phyloP scores from a whole-genome alignment of 2,329 filamentous ascomycete species.

The Colletotrichum lini region DNA sequence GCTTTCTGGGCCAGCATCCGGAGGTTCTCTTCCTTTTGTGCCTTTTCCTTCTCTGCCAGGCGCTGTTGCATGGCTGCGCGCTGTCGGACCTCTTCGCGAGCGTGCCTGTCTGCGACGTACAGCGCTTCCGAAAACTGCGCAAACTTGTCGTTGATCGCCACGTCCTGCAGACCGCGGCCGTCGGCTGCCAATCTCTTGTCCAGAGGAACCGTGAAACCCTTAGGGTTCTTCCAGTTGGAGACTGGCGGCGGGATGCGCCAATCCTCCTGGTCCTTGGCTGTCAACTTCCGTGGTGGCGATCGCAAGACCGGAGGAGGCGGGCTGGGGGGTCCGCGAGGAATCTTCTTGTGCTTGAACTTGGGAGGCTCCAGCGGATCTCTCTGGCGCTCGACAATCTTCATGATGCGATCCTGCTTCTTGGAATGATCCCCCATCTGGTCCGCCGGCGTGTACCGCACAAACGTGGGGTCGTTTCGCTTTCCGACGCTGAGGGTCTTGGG shows the following conservation, averaged over 20 bases:
- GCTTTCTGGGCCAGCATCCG: slow-evolving; percentile 92
- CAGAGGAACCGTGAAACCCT: slow-evolving; percentile 95
- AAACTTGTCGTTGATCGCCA: slow-evolving; percentile 98
- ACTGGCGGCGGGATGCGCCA: slow-evolving; percentile 92
- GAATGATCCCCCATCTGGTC: slow-evolving; percentile 94
- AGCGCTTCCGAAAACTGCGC: slow-evolving; percentile 95
- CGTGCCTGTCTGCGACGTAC: slow-evolving; percentile 94
- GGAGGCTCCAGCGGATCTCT: slow-evolving; percentile 96
- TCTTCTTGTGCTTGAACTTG: slow-evolving; percentile 99
- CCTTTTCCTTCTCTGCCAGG: slow-evolving; percentile 95
- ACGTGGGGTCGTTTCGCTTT: slow-evolving; percentile 88
- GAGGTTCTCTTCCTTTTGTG: slow-evolving; percentile 92
- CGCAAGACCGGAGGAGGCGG: slow-evolving; percentile 96
- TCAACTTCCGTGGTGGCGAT: slow-evolving; percentile 93
- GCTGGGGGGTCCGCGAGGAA: slow-evolving; percentile 90
- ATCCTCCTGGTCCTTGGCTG: slow-evolving; percentile 95
- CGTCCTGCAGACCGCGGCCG: slow-evolving; percentile 90
- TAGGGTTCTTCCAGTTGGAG: slow-evolving; percentile 99
- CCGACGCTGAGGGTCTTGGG: slow-evolving; percentile 93
- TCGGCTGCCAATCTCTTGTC: slow-evolving; percentile 97
- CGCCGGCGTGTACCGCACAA: slow-evolving; percentile 94
- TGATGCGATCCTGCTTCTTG: slow-evolving; percentile 93
- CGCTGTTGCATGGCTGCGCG: slow-evolving; percentile 95
- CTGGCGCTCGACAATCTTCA: slow-evolving; percentile 97
- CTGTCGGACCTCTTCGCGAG: slow-evolving; percentile 94